These are phyloP conservation scores for Psilocybe azurescens DNA, from an alignment of 768 basidiomycete species.

Conservation along the genomic window DNA sequence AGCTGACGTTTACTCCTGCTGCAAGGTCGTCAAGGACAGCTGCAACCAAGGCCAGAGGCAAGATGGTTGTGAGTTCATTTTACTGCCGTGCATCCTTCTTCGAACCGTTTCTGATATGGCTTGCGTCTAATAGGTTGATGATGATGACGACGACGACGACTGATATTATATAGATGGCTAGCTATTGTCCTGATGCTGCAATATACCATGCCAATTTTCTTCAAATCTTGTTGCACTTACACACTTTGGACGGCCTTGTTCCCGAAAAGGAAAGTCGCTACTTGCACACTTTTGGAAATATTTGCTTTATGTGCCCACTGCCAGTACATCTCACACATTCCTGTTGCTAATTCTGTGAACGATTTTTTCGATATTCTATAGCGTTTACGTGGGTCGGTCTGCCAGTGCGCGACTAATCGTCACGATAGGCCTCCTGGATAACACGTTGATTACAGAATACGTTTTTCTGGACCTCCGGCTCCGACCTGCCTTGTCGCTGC, in stretches of 20 bases:
- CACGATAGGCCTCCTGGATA: no score
- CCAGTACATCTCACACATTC: no score
- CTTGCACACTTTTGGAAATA: no score
- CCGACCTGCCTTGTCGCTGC: no score
- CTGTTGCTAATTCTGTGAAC: no score
- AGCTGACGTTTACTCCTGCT: conserved; percentile 66
- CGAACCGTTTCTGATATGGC: not conserved
- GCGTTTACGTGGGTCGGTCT: no score
- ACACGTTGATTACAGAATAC: no score
- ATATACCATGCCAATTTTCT: not conserved
- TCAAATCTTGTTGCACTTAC: not conserved
- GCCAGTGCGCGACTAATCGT: no score
- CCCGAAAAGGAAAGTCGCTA: not conserved
- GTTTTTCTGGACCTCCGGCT: no score
- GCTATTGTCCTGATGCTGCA: no score
- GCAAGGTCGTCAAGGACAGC: conserved; percentile 68
- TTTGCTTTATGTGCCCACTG: no score
- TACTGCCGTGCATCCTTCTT: not conserved
- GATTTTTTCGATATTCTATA: no score
- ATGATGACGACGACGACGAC: conserved; percentile 31
- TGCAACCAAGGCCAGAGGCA: conserved; percentile 69
- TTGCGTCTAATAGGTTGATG: conserved; percentile 22
- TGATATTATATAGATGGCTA: conserved; percentile 7
- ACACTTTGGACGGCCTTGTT: not conserved
- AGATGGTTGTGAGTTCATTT: conserved; percentile 50